Conservation (phyloP, 139 green algal genomes). For the Chlorella sp. region DNA sequence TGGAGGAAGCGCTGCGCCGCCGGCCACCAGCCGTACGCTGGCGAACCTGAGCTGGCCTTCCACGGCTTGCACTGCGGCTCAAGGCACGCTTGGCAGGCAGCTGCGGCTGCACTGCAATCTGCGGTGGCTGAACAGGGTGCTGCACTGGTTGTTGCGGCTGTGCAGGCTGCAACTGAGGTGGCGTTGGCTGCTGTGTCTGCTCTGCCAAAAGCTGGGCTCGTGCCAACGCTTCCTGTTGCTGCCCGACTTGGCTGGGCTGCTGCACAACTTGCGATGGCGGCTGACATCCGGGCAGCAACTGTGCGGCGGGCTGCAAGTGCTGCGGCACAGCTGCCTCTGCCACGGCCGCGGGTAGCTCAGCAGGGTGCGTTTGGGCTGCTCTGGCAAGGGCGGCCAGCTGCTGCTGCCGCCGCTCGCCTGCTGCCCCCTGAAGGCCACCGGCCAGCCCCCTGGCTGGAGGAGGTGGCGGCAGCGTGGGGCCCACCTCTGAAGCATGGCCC, state of each 20-base stretch:
- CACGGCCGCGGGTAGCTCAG: background rate
- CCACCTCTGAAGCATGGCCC: background rate
- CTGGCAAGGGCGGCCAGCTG: background rate
- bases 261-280: background rate
- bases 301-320: background rate
- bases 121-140: background rate
- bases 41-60: background rate
- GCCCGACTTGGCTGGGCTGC: background rate
- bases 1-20: background rate
- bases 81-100: background rate
- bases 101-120: background rate
- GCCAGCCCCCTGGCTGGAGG: background rate
- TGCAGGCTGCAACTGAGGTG: background rate
- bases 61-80: background rate
- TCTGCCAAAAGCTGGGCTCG: background rate
- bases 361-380: background rate
- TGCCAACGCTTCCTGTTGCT: background rate
- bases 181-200: background rate
- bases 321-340: background rate
- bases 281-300: too few species aligned
- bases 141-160: background rate
- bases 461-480: background rate
- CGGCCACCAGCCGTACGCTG: background rate
- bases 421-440: background rate
- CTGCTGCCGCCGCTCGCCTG: background rate